Evolutionary conservation across 345 rosid species (phyloP).

Genomic region (Cardamine resedifolia): DNA sequence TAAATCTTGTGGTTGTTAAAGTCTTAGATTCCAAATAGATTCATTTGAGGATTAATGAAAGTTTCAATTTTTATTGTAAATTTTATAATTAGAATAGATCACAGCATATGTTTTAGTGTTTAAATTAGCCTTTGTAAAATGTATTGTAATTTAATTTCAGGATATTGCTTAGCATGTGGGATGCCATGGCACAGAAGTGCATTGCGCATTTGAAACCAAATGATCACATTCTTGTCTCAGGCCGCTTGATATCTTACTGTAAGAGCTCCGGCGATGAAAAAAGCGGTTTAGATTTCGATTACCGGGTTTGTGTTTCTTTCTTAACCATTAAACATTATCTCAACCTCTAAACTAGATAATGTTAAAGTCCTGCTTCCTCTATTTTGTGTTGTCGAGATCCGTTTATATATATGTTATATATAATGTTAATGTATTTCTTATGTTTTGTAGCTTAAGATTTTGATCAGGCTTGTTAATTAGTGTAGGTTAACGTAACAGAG

Average conservation of each 20-base stretch:
- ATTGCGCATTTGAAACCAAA: slow-evolving; percentile 51
- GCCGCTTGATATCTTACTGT: slow-evolving; percentile 42
- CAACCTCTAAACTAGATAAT: neutral
- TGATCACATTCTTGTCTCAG: slow-evolving; percentile 64
- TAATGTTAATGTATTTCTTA: no score
- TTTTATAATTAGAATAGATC: neutral
- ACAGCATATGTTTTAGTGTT: neutral
- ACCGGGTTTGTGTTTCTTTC: slow-evolving; percentile 46
- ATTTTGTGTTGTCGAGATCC: neutral
- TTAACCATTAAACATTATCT: neutral
- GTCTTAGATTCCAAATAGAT: neutral
- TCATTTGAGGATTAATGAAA: neutral
- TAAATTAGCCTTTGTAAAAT: no score
- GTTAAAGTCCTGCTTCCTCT: neutral
- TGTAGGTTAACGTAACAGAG: slow-evolving; percentile 61
- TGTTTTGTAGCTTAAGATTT: neutral
- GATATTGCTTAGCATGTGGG: slow-evolving; percentile 51
- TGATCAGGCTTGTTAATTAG: neutral
- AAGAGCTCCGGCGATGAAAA: slow-evolving; percentile 33
- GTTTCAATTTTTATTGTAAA: neutral
- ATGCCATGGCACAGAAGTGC: slow-evolving; percentile 48
- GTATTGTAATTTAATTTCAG: slow-evolving; percentile 36
- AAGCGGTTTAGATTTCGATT: slow-evolving; percentile 13
- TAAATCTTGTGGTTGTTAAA: neutral
- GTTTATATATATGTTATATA: neutral